These are phyloP conservation scores for Termitomyces sp. DNA, from an alignment of 768 basidiomycete species.

Conservation along the genomic window DNA sequence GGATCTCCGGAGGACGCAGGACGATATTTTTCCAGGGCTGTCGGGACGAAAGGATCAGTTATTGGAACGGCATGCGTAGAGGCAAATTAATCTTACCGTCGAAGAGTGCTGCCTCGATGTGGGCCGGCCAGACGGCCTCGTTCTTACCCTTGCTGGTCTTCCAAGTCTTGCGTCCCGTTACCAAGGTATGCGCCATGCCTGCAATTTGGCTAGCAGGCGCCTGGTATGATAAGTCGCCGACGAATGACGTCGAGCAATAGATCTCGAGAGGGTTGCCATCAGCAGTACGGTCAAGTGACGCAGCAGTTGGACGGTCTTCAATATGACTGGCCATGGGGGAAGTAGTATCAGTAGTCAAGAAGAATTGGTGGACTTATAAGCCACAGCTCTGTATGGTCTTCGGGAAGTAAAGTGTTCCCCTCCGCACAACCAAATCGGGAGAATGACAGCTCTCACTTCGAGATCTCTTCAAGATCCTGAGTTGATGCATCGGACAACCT, in stretches of 20 bases:
- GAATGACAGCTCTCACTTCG: not conserved
- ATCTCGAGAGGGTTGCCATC: slow-evolving; percentile 12
- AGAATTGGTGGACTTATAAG: slow-evolving; percentile 6
- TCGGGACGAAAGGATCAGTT: not conserved
- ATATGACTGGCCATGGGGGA: slow-evolving; percentile 6
- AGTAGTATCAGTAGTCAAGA: not conserved
- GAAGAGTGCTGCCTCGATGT: slow-evolving; percentile 55
- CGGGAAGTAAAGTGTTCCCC: slow-evolving; percentile 10
- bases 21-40: slow-evolving; percentile 53
- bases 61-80: not conserved
- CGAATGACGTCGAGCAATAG: slow-evolving; percentile 14
- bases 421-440: slow-evolving; percentile 5
- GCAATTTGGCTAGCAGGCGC: slow-evolving; percentile 7
- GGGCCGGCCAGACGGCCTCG: slow-evolving; percentile 61
- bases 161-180: slow-evolving; percentile 51
- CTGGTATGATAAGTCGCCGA: slow-evolving; percentile 15
- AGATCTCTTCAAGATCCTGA: slow-evolving; percentile 8
- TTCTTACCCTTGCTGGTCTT: slow-evolving; percentile 45
- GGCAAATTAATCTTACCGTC: slow-evolving; percentile 38
- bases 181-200: slow-evolving; percentile 24
- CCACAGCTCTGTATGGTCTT: slow-evolving; percentile 4
- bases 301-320: slow-evolving; percentile 1
- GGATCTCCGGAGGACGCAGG: slow-evolving; percentile 49
- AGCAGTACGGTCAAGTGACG: not conserved
- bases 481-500: slow-evolving; percentile 5